A percentile compares a stretch with the other conserved stretches of the same genome.
phyloP scores from a whole-genome alignment of 2,329 filamentous ascomycete genomes.

The Mycosphaerelloides madeirae region DNA sequence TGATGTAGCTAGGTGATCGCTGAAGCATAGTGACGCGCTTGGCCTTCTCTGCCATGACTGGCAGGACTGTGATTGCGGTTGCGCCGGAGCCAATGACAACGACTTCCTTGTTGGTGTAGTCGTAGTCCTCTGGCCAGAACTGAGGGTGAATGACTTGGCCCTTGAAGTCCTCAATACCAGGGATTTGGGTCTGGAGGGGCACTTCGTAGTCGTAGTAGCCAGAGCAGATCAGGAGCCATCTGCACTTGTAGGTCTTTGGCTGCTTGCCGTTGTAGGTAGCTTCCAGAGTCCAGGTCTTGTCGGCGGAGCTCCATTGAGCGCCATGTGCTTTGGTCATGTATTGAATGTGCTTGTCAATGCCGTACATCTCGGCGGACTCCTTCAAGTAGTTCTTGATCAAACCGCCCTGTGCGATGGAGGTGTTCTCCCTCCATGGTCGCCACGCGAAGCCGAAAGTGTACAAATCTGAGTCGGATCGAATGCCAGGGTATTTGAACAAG shows the following conservation, averaged over 20 bases:
- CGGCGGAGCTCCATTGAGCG: constrained; percentile 43
- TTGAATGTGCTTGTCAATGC: constrained; percentile 44
- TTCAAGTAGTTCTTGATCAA: constrained; percentile 43
- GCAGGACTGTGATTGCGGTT: constrained; percentile 73
- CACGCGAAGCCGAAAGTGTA: constrained; percentile 59
- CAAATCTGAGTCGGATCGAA: constrained; percentile 50
- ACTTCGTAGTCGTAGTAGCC: constrained; percentile 72
- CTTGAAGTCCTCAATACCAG: constrained; percentile 62
- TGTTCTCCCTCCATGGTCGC: constrained; percentile 59
- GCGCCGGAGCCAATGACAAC: constrained; percentile 73
- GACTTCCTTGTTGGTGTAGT: constrained; percentile 63
- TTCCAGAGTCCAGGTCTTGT: constrained; percentile 46
- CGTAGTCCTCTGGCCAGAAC: constrained; percentile 67
- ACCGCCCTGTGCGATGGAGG: constrained; percentile 43
- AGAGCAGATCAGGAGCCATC: constrained; percentile 56
- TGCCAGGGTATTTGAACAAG: constrained; percentile 68
- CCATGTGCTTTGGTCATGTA: constrained; percentile 40
- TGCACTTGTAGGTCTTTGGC: constrained; percentile 35
- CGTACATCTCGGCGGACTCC: constrained; percentile 40
- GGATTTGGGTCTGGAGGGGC: constrained; percentile 57
- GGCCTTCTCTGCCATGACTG: constrained; percentile 61
- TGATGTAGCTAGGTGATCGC: constrained; percentile 64
- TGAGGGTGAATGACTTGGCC: constrained; percentile 65
- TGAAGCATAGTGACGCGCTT: constrained; percentile 72
- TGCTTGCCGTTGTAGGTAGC: constrained; percentile 35